phyloP scores from a whole-genome alignment of 805 yeast genomes.

The Candida pseudofarinosa region DNA sequence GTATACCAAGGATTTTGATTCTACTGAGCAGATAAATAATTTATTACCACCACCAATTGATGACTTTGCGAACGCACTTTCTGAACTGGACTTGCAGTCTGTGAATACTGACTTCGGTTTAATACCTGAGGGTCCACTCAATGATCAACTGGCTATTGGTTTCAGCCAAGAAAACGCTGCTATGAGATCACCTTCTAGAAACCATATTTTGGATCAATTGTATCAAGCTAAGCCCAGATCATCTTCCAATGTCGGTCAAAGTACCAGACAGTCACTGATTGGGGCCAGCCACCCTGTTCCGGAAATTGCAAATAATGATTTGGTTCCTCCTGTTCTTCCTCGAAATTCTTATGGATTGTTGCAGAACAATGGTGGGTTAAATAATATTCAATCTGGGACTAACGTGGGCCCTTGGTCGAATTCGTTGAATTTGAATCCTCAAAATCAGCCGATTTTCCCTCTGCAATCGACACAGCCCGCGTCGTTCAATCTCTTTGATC shows the following conservation, averaged over 20 bases:
- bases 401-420: neutral
- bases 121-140: neutral
- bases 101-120: neutral
- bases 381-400: neutral
- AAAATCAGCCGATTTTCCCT: slow-evolving; percentile 1
- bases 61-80: neutral
- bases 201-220: slow-evolving; percentile 30
- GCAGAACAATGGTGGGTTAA: slow-evolving; percentile 1
- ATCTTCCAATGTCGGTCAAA: neutral
- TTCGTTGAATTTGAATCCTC: neutral
- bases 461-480: neutral
- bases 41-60: neutral
- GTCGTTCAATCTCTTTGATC: slow-evolving; percentile 6
- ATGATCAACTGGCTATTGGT: neutral
- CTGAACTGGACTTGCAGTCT: neutral
- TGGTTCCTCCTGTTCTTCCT: slow-evolving; percentile 6
- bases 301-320: neutral
- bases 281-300: neutral
- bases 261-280: neutral
- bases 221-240: slow-evolving; percentile 29
- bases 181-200: slow-evolving; percentile 7
- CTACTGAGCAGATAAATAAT: neutral
- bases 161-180: neutral
- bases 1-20: neutral
- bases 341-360: slow-evolving; percentile 2